Base-by-base conservation (phyloP, 768 basidiomycete genomes). In the Mycena haematopus region DNA sequence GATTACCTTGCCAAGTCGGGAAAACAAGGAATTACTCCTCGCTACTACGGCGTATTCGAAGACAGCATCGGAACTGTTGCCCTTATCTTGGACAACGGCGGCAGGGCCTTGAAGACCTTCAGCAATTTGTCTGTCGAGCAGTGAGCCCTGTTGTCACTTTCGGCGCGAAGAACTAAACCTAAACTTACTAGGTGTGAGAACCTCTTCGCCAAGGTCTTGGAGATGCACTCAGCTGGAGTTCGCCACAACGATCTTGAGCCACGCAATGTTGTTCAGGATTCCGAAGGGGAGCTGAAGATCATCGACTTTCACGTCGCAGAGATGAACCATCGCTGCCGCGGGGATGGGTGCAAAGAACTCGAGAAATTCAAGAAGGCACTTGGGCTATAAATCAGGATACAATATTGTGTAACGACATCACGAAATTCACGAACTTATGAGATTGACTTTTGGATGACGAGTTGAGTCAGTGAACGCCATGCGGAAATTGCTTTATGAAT, bases 281-380 rank as follows among this genome's bases (percentile, higher is more conserved):
- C 45, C 15, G 52, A 36, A 14, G 57, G 61, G 10, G 46, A 66
- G 1, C 35, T 60, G 5, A 46, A 13, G 24, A 66, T 66, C 61
- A 60, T 66, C 19, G 65, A 66, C 52, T 66, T 66, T 27, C 56
- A 62, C 29, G 8, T 59, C 15, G 60, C 65, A 31, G 13, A 52
- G 11, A 27, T 52, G 33, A 15, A 24, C 6, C 58, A 66, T 45
- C n/a, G 50, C 17, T 66, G 65, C 36, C 27, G 31, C 38, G 65
- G 65, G 13, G 44, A 52, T 9, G 31, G 33, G 19, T 66, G 65
- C 53, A 17, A 42, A 14, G 65, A 66, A 21, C 29, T 66, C 9
- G 2, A 36, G 42, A 6, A 33, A 11, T 63, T 66, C 14, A 49
- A 29, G 0, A 8, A 33, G 0, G 38, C 45, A 4, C 62, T 63